These are phyloP conservation scores for Naganishia cerealis DNA, from an alignment of 1,284 basidiomycete species.

Conservation along the genomic window DNA sequence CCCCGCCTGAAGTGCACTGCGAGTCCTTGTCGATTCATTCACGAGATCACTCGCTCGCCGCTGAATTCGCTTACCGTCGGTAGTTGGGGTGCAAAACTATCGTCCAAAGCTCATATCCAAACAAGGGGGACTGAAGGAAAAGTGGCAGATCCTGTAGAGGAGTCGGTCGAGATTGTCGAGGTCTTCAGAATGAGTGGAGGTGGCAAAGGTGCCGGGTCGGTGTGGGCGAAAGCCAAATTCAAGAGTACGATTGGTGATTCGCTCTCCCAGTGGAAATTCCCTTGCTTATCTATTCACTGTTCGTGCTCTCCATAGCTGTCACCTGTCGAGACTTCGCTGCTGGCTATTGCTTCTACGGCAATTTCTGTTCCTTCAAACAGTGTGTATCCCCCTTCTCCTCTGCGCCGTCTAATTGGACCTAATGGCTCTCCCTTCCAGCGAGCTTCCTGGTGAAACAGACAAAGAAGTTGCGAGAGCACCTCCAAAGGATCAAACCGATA, in stretches of 20 bases:
- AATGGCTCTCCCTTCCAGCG: not conserved
- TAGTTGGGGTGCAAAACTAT: not conserved
- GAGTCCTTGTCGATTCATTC: slow-evolving; percentile 54
- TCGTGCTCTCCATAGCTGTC: slow-evolving; percentile 41
- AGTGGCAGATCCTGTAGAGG: slow-evolving; percentile 29
- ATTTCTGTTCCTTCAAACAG: slow-evolving; percentile 54
- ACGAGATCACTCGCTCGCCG: slow-evolving; percentile 39
- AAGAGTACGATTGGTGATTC: slow-evolving; percentile 40
- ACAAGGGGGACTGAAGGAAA: not conserved
- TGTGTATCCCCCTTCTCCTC: not conserved
- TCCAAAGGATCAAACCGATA: not conserved
- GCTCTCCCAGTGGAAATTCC: not conserved
- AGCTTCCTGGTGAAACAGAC: not conserved
- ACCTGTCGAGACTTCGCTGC: slow-evolving; percentile 49
- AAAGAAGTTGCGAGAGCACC: not conserved
- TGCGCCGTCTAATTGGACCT: not conserved
- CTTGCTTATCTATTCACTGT: not conserved
- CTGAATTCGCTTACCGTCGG: slow-evolving; percentile 12
- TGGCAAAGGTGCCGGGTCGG: slow-evolving; percentile 50
- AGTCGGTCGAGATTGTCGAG: slow-evolving; percentile 42
- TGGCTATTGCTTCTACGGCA: slow-evolving; percentile 50
- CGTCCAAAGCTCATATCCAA: slow-evolving; percentile 10
- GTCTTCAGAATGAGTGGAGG: slow-evolving; percentile 53
- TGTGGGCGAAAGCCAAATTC: slow-evolving; percentile 46
- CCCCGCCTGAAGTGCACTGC: slow-evolving; percentile 53